phyloP scores from a whole-genome alignment of 2,329 filamentous ascomycete genomes.

The Podosphaera xanthii region DNA sequence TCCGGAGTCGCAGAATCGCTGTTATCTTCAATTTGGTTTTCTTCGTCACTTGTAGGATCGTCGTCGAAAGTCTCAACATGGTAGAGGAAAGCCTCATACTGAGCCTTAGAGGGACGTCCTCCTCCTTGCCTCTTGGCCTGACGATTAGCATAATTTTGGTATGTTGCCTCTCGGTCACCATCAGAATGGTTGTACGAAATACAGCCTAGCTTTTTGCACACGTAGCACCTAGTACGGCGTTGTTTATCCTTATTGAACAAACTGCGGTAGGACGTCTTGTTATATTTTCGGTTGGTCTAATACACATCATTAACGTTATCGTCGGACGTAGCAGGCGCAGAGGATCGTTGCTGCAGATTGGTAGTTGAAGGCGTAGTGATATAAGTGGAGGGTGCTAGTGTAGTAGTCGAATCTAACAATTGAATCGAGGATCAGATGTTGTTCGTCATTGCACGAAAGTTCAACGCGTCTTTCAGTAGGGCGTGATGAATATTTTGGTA shows the following conservation, averaged over 20 bases:
- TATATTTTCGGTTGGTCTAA: not conserved
- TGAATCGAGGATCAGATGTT: not conserved
- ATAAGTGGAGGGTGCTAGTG: not conserved
- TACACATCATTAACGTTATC: not conserved
- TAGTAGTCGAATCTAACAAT: not conserved
- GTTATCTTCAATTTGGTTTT: not conserved
- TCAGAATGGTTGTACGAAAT: not conserved
- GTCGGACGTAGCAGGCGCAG: not conserved
- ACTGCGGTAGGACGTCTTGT: not conserved
- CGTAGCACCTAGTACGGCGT: not conserved
- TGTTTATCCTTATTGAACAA: not conserved
- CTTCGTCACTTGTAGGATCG: not conserved
- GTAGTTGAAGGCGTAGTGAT: not conserved
- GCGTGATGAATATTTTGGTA: not conserved
- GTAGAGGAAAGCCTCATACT: not conserved
- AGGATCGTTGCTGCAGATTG: not conserved
- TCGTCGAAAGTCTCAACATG: not conserved
- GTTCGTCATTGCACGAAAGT: not conserved
- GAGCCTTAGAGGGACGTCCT: not conserved
- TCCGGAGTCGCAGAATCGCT: too few relatives aligned
- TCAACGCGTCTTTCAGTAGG: not conserved
- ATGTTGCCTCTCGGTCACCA: not conserved
- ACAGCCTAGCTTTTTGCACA: not conserved
- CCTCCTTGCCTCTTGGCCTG: not conserved
- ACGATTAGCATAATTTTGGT: not conserved